Percentiles rank a stretch among this genome's conserved stretches.
These are phyloP conservation scores for Phlebopus sp. DNA, from an alignment of 1,284 basidiomycete species.

Conservation along the genomic window DNA sequence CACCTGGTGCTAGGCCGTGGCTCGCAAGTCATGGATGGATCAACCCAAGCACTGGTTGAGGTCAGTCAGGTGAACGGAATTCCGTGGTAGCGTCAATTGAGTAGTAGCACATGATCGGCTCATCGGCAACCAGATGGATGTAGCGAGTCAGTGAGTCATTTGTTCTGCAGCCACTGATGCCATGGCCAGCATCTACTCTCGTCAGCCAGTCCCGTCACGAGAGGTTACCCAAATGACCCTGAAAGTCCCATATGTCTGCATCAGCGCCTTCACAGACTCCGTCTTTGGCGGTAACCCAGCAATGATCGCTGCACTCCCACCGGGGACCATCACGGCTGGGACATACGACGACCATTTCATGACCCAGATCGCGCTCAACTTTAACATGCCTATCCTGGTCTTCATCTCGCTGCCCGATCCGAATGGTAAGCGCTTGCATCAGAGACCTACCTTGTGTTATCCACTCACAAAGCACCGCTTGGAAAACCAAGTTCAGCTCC, in stretches of 20 bases:
- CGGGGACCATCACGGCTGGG: neutral
- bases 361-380: neutral
- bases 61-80: too few relatives aligned
- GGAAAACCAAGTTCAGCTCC: neutral
- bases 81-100: too few relatives aligned
- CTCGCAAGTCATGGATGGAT: too few relatives aligned
- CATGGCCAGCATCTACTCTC: too few relatives aligned
- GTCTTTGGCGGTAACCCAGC: slow-evolving; percentile 53
- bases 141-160: too few relatives aligned
- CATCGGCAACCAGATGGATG: too few relatives aligned
- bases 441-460: neutral
- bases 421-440: neutral
- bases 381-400: slow-evolving; percentile 2
- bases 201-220: too few relatives aligned
- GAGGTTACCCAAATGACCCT: neutral
- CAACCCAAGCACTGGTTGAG: too few relatives aligned
- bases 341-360: neutral
- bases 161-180: too few relatives aligned
- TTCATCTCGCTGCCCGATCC: slow-evolving; percentile 1
- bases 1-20: too few relatives aligned
- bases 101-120: too few relatives aligned
- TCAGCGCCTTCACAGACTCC: slow-evolving; percentile 23
- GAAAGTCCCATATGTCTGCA: neutral
- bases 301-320: slow-evolving; percentile 39
- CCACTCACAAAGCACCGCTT: too few relatives aligned